Base-by-base conservation (phyloP, 768 basidiomycete species). In the Boletellus ananiceps region DNA sequence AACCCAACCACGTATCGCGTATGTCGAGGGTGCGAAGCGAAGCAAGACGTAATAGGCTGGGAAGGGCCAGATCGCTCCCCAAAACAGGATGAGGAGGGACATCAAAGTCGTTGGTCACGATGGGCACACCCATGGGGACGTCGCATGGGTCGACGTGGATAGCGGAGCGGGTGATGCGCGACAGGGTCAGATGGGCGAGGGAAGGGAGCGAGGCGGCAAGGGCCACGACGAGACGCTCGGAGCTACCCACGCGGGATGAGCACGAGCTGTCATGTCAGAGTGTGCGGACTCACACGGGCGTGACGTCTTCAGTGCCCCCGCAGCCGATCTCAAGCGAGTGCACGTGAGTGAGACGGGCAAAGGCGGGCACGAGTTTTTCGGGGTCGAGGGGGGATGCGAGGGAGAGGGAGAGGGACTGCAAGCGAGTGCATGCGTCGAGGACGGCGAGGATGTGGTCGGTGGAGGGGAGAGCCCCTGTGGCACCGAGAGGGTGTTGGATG, bases 1-100 rank as follows among this genome's bases (percentile, higher is more conserved):
- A 63, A 14, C 84, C 84, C 48, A 88, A 75, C 66, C 86, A 86
- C 0, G 84, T 86, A 60, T 86, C 84, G 48, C 76, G 77, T 57
- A 88, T 79, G 37, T 74, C 74, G 55, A 88, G 81, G 54, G 74
- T 76, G 25, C 71, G 74, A 34, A 88, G 79, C 39, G 78, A 72
- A 7, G 82, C 76, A 40, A 88, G 74, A 55, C 76, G 75, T 42
- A 88, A 75, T 46, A 88, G 78, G 12, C 78, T 80, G 2, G 86
- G 84, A 2, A 88, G 76, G 16, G 71, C 74, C 44, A 88, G 80
- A 35, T 79, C 76, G 16, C 75, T 66, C 33, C 79, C 83, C 51
- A 83, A 67, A 38, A 71, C 13, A 45, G 77, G 72, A 66, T 81
- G 79, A 46, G 71, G 68, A 29, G 82, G 79, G 60, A 86, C 74